Evolutionary conservation across 192 early-diverging fungal genomes (phyloP).

Genomic region (Chytriomyces confervae): DNA sequence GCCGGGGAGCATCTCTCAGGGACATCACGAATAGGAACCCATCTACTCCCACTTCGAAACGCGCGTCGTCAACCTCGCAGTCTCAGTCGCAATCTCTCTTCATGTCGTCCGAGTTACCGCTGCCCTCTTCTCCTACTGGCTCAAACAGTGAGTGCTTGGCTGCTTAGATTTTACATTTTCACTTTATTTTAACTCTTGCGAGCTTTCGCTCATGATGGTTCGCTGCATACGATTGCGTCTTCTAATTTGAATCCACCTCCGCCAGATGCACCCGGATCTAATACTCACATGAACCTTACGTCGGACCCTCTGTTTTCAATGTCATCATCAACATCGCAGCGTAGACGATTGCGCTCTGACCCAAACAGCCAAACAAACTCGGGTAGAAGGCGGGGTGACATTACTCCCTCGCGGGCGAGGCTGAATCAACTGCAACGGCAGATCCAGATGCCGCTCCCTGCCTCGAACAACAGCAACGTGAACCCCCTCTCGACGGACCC

Average conservation of each 20-base stretch:
- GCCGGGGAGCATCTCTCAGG: too few relatives aligned
- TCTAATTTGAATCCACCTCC: background rate
- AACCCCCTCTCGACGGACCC: background rate
- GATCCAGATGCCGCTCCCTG: background rate
- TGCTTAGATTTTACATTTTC: background rate
- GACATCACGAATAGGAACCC: background rate
- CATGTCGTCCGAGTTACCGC: background rate
- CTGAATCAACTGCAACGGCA: background rate
- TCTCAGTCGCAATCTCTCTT: background rate
- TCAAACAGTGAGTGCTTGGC: too few relatives aligned
- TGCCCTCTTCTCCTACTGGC: background rate
- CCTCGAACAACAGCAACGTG: background rate
- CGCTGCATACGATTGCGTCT: background rate
- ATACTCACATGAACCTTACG: background rate
- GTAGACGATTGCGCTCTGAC: background rate
- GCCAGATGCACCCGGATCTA: background rate
- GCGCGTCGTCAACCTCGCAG: background rate
- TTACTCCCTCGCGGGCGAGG: background rate
- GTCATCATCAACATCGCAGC: background rate
- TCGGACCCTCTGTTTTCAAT: background rate
- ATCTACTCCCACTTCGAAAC: background rate
- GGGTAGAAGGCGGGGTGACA: background rate
- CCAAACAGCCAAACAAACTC: background rate
- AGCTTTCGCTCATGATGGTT: background rate
- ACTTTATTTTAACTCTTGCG: background rate